Base-by-base conservation (phyloP, 1,284 basidiomycete species). In the Ustilago bromivora region DNA sequence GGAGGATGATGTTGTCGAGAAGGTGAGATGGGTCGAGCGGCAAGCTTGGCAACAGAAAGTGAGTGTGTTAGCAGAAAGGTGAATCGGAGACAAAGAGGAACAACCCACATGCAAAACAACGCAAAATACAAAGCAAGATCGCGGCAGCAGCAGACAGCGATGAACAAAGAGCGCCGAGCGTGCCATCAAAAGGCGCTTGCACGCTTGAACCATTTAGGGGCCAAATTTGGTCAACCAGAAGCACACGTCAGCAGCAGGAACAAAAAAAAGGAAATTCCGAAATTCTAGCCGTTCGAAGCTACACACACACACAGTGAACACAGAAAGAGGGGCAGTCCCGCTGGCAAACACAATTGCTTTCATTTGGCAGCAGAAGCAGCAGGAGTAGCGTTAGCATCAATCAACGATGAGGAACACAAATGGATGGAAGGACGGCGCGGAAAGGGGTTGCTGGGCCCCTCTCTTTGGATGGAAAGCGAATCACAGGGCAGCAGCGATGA, bases 401-500 rank as follows among this genome's bases (percentile, higher is more conserved):
- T 28, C 51, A n/a, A n/a, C 31, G 51, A 35, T 2, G 31, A 52
- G 31, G 19, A 46, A 15, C n/a, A 19, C 5, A 8, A 46, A 46
- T 17, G 7, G 49, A 6, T 13, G n/a, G 31, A 11, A 49, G 19
- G 12, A 51, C 11, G 28, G 49, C 49, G 53, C 35, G 59, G 51
- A 61, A 61, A 61, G 52, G 59, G 59, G 59, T 28, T 43, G 38
- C 51, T 52, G 52, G 59, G 36, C 51, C 52, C 52, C 59, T 49
- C 52, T 54, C 28, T 54, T 9, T 34, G 11, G 12, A 47, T 28
- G 23, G 23, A 31, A 36, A 34, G 17, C 28, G 56, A 57, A 38
- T 32, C 28, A 32, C 19, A 47, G 19, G 31, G 12, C 10, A 11
- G 38, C 28, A 28, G 13, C 49, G 31, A 32, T 51, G 23, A 28